Evolutionary conservation across 345 rosid species (phyloP).

Genomic region (Eucalyptus marginata): DNA sequence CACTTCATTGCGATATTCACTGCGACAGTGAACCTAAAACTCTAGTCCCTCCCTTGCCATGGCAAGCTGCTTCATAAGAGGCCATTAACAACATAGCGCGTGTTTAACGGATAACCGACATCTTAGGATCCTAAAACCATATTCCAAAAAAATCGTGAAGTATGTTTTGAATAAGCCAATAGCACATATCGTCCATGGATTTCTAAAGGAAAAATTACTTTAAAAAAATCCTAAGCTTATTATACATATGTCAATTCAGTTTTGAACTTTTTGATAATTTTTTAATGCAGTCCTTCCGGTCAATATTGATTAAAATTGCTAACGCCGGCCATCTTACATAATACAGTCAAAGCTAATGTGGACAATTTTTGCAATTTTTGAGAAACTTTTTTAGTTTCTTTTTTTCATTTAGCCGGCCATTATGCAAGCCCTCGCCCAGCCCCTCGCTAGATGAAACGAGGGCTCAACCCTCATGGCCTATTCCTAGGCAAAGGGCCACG

Average conservation of each 20-base stretch:
- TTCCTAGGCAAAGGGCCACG: background rate
- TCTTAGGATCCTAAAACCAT: background rate
- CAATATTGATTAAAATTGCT: accelerated
- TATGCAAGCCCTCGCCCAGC: no score
- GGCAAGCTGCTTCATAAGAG: background rate
- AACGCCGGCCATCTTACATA: accelerated
- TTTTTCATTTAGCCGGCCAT: accelerated
- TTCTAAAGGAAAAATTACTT: background rate
- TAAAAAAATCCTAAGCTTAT: no score
- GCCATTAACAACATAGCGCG: background rate
- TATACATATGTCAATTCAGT: no score
- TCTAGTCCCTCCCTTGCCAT: background rate
- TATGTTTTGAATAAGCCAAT: background rate
- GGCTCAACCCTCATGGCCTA: background rate
- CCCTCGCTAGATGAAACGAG: background rate
- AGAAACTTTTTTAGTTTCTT: no score
- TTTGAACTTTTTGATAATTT: no score
- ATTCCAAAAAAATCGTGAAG: background rate
- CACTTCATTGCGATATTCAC: background rate
- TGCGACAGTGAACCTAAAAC: background rate
- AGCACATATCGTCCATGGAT: background rate
- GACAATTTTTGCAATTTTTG: no score
- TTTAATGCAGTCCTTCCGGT: accelerated
- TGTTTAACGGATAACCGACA: background rate
- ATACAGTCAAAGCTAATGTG: accelerated